These are phyloP conservation scores for Echeveria elegans DNA, from an alignment of 164 flowering plant species.

Conservation along the genomic window DNA sequence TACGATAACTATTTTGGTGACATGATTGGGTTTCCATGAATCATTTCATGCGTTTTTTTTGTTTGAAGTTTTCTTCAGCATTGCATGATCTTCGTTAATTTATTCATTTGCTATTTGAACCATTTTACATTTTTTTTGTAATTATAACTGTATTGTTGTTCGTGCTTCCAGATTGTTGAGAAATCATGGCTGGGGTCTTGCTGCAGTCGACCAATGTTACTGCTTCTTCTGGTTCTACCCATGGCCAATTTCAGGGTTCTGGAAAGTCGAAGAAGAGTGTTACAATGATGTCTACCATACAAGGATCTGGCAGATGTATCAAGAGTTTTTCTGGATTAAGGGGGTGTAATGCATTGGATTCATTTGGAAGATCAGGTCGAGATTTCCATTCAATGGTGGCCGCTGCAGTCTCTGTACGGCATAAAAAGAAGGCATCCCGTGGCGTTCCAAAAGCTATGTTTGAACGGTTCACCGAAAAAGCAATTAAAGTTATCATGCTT, in stretches of 20 bases:
- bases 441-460: constrained; percentile 65
- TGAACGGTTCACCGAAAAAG: constrained; percentile 91
- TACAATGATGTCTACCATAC: constrained; percentile 31
- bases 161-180: background rate
- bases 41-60: no score
- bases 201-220: constrained; percentile 48
- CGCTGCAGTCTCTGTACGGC: constrained; percentile 22
- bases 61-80: no score
- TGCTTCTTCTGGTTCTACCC: constrained; percentile 22
- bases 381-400: constrained; percentile 52
- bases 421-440: constrained; percentile 39
- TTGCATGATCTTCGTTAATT: no score
- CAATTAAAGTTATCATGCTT: constrained; percentile 93
- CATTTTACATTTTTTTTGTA: no score
- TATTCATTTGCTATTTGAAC: no score
- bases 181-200: constrained; percentile 57
- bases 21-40: background rate
- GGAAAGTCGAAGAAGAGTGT: constrained; percentile 28
- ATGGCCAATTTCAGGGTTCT: constrained; percentile 29
- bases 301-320: constrained; percentile 21
- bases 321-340: constrained; percentile 58
- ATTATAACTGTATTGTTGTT: no score
- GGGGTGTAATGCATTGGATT: constrained; percentile 47
- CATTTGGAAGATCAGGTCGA: constrained; percentile 18
- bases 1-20: background rate